Base-by-base conservation (phyloP, 176 grass and related monocot species). In the Alloteropsis semialata region DNA sequence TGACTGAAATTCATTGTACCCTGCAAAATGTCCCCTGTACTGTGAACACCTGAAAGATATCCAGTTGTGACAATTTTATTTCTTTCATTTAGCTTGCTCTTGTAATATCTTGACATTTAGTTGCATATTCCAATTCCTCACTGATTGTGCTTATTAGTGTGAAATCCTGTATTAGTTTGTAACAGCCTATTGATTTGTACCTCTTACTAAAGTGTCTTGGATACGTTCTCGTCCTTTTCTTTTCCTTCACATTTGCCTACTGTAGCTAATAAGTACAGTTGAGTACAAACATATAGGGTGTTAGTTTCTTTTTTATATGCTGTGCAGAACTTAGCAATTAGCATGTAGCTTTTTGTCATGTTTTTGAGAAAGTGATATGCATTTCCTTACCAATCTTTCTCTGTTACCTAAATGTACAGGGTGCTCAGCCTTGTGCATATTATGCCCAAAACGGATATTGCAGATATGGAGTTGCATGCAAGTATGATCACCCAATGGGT, bases 381-480 rank as follows among this genome's bases (percentile, higher is more conserved):
- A 48, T 46, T 54, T 86, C 72, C 83, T 90, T 65, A 78, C 49
- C 5, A 65, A 45, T 74, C 65, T 71, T 60, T 33, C 57, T 89
- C 6, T 85, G 30, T 55, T 61, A 56, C 85, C 77, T 88, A 46
- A 73, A 58, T 78, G 41, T 72, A 70, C 83, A 92, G 92, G 92
- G 89, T 65, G 85, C 87, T 90, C 92, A 89, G 65, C 87, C 87
- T 83, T 94, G 92, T 75, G 68, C 84, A 32, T 90, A 89, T 74
- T 94, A 88, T 92, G 84, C 92, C 33, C 89, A 92, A 81, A 86
- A 94, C 77, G 92, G 92, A 76, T 84, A 92, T 55, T 94, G 92
- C 85, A 94, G 86, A 91, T 94, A 92, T 74, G 92, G 92, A 77
- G 84, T 89, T 71, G 81, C 89, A 76, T 94, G 89, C 89, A 94